phyloP scores from a whole-genome alignment of 2,329 filamentous ascomycete genomes.

The Cercospora sojina region DNA sequence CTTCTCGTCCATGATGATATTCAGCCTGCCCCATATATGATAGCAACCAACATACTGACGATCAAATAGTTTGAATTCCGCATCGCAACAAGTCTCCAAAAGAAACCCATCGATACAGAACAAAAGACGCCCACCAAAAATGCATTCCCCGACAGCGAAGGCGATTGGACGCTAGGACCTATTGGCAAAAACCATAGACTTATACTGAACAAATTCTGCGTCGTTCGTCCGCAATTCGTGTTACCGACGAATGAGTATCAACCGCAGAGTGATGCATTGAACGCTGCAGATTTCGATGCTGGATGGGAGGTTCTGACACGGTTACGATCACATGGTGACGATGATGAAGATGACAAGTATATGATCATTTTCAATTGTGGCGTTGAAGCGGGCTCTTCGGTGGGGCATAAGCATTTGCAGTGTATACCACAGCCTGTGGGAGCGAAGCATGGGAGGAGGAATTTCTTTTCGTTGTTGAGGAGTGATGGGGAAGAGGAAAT shows the following conservation, averaged over 20 bases:
- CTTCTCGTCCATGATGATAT: background rate
- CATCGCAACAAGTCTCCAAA: constrained; percentile 18
- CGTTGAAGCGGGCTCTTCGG: constrained; percentile 44
- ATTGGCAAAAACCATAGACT: constrained; percentile 37
- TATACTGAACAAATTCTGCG: constrained; percentile 42
- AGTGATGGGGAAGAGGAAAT: background rate
- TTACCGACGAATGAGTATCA: constrained; percentile 43
- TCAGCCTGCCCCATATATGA: no score
- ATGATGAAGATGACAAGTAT: constrained; percentile 20
- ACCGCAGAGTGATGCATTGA: constrained; percentile 42
- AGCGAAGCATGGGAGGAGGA: constrained; percentile 3
- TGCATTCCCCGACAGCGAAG: constrained; percentile 21
- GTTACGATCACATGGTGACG: constrained; percentile 15
- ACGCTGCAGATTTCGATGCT: constrained; percentile 39
- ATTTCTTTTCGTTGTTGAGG: constrained; percentile 17
- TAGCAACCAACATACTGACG: no score
- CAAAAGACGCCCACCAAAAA: constrained; percentile 5
- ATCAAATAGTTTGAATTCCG: constrained; percentile 18
- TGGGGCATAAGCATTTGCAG: constrained; percentile 50
- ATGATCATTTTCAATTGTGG: constrained; percentile 51
- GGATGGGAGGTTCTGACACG: constrained; percentile 40
- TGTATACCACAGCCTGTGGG: constrained; percentile 39
- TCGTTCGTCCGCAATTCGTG: constrained; percentile 41
- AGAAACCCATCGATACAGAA: constrained; percentile 19
- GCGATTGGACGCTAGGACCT: constrained; percentile 34